Evolutionary conservation across 345 rosid species (phyloP), one percentile per base, ranked within the genome.

Genomic region (Carallia pectinifolia): DNA sequence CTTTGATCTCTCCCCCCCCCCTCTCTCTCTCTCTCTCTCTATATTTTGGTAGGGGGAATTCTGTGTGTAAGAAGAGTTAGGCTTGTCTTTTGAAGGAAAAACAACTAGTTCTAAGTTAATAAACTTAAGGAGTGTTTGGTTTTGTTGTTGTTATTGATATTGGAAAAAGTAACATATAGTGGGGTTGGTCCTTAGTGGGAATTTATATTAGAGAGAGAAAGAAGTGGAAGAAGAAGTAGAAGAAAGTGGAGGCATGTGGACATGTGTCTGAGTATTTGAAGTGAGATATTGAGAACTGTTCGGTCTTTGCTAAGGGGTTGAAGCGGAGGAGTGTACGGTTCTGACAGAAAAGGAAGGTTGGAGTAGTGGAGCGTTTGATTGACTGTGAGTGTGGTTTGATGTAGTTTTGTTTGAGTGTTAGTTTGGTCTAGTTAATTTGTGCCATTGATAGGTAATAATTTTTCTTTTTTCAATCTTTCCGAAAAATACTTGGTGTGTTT

Each of bases 151-250:
- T 23, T 23, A 23, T 23, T 23, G 23, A 23, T 23, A 23, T 23
- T 23, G 23, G 23, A 23, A 23, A 23, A 23, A 23, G 23, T 23
- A 23, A 23, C 23, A 23, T 23, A 23, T 23, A 23, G 23, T 53
- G 58, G 81, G 66, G 78, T 75, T 77, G 77, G 75, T 79, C 50
- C 65, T 34, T 31, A 30, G 59, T 66, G 65, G 74, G 61, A 61
- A 44, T 55, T 66, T 54, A 58, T 61, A 44, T 60, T 29, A 62
- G 65, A 48, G 65, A 59, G 31, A 18, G 27, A 44, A 18, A 6
- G 58, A 44, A 44, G 15, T 10, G 13, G 50, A 40, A 2, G 47
- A 39, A 8, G 47, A 8, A 40, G 15, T 8, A 40, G 15, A 40
- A 40, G 10, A 15, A 40, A 40, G 48, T 40, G 48, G 48, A 23